Evolutionary conservation across 2,329 filamentous ascomycete genomes (phyloP).

Genomic region (Claviceps monticola): DNA sequence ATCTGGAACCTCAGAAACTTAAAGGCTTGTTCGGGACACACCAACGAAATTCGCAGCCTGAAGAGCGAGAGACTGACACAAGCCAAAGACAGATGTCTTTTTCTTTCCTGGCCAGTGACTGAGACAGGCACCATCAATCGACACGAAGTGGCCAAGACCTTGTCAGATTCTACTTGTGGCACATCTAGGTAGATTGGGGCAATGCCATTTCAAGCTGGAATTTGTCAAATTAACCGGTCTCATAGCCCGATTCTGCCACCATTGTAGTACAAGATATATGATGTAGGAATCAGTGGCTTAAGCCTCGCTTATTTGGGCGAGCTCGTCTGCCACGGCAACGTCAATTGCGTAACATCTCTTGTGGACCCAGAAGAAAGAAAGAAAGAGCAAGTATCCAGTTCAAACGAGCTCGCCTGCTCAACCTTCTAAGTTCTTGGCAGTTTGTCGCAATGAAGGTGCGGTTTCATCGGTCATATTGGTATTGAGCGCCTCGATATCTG

Average conservation of each 20-base stretch:
- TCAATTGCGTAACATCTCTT: neutral
- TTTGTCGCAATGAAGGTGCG: conserved; percentile 35
- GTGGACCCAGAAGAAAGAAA: neutral
- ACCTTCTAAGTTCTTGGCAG: conserved; percentile 36
- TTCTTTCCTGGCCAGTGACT: neutral
- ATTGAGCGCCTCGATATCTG: conserved; percentile 56
- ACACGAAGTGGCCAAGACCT: neutral
- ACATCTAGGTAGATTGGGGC: neutral
- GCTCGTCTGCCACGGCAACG: neutral
- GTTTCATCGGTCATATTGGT: conserved; percentile 35
- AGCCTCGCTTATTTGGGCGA: conserved; percentile 2
- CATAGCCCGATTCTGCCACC: neutral
- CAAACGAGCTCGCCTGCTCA: conserved; percentile 9
- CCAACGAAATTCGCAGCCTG: neutral
- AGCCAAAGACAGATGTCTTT: neutral
- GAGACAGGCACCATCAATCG: neutral
- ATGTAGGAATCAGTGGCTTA: neutral
- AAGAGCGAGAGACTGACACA: neutral
- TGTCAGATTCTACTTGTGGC: neutral
- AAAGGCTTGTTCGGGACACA: too few relatives aligned
- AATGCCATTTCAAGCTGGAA: neutral
- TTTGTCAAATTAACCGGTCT: neutral
- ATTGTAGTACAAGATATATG: neutral
- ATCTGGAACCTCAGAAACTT: too few relatives aligned
- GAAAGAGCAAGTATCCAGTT: neutral